Evolutionary conservation across 2,329 filamentous ascomycete species (phyloP), one percentile per base, ranked within the genome.

Genomic region (Tolypocladium tropicale): DNA sequence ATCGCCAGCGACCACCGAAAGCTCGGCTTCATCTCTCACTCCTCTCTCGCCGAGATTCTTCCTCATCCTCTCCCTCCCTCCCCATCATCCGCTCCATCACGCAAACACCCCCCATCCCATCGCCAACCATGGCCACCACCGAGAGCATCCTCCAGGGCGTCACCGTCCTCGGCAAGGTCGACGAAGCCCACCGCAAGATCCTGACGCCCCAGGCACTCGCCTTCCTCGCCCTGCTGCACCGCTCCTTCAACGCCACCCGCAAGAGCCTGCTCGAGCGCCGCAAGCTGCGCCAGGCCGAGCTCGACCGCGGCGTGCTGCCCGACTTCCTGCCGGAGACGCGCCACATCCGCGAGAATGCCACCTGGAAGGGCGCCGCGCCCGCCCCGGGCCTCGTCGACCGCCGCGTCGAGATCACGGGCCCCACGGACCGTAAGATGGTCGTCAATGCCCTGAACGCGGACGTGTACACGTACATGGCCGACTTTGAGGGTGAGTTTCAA

Each of bases 391-490:
- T 97, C 56, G 85, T 96, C 49, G 94, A 99, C 77, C 87, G 94
- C 62, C 85, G 94, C 59, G 89, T 96, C 34, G 94, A 99, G 78
- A 99, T 97, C 68, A 99, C 94, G 6, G 94, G 94, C 10, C 94
- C 94, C 1, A 96, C 92, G 7, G 94, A 97, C 75, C 83, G 94
- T 64, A 99, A 97, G 82, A 99, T 99, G 94, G 91, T 97, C 52
- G 90, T 97, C 60, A 99, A 99, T 72, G 94, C 94, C 11, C 70
- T 97, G 70, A 99, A 97, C 74, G 87, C 93, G 50, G 83, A 97
- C 67, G 94, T 97, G 28, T 97, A 89, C 88, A 97, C 93, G 56
- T 99, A 97, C 69, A 99, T 99, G 94, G 94, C 94, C 52, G 94
- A 99, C 74, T 95, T 99, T 64, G 94, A 99, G 76, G 93, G 92